phyloP scores from a whole-genome alignment of 2,329 filamentous ascomycete genomes.

The Claviceps maximensis region DNA sequence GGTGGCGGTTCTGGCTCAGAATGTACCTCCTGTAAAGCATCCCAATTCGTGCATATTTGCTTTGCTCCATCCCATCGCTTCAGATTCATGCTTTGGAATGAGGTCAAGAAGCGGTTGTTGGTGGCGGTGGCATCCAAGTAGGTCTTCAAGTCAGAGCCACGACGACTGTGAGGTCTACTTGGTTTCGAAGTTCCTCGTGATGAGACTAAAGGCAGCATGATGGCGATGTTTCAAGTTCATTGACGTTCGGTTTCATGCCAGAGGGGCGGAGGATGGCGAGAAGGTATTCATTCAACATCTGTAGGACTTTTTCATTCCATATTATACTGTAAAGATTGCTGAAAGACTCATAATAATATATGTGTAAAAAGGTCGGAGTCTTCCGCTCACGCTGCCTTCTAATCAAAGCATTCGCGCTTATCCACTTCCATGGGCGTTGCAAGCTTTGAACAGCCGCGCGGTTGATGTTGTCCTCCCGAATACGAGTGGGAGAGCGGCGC shows the following conservation, averaged over 20 bases:
- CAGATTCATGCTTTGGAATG: not conserved
- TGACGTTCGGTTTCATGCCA: not conserved
- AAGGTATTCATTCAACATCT: not conserved
- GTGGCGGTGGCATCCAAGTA: slow-evolving; percentile 1
- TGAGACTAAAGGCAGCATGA: not conserved
- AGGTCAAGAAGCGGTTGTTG: not conserved
- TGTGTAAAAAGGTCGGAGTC: not conserved
- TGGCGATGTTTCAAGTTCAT: not conserved
- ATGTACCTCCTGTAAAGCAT: slow-evolving; percentile 5
- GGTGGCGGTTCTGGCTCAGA: not conserved
- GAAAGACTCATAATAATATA: not conserved
- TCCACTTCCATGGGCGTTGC: not conserved
- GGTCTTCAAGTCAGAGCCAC: not conserved
- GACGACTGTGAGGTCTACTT: not conserved
- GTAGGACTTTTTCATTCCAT: not conserved
- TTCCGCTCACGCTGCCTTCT: not conserved
- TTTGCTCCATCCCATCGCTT: slow-evolving; percentile 8
- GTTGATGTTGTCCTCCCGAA: not conserved
- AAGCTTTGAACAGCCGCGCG: not conserved
- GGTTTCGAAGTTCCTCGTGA: not conserved
- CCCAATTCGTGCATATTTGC: slow-evolving; percentile 6
- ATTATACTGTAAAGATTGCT: not conserved
- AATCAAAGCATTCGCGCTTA: not conserved
- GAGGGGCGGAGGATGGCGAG: not conserved
- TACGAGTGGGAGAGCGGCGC: not conserved